A percentile compares a stretch with the other conserved stretches of the same genome.
Conservation (phyloP, 352 stramenopile genomes). For the Globisporangium spiculum region DNA sequence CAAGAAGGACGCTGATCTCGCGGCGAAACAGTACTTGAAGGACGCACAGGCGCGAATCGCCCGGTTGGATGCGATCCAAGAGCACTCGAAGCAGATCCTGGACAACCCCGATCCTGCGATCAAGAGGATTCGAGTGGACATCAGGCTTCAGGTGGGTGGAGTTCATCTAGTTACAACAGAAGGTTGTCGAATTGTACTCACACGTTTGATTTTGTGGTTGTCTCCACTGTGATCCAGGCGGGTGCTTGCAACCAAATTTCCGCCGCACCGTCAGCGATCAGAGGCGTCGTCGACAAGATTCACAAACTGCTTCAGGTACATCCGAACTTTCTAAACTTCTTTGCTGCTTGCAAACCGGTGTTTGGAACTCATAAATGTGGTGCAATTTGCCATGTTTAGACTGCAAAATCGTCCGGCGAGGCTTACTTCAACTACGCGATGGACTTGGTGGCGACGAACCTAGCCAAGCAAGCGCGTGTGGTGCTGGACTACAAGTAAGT, state of each 20-base stretch:
- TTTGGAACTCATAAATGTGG: neutral
- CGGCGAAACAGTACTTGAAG: conserved; percentile 40
- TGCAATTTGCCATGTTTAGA: conserved; percentile 24
- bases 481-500: conserved; percentile 75
- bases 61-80: conserved; percentile 50
- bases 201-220: neutral
- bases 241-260: conserved; percentile 84
- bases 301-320: conserved; percentile 53
- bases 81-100: conserved; percentile 42
- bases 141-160: conserved; percentile 48
- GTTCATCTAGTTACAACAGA: neutral
- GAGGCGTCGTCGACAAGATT: conserved; percentile 67
- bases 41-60: conserved; percentile 45
- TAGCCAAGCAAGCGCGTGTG: conserved; percentile 64
- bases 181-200: neutral
- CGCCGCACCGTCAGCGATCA: conserved; percentile 58
- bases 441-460: conserved; percentile 63
- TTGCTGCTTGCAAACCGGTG: neutral
- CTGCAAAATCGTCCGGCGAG: conserved; percentile 46
- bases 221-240: conserved; percentile 28
- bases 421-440: conserved; percentile 71
- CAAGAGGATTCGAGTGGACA: conserved; percentile 70
- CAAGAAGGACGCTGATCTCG: conserved; percentile 30
- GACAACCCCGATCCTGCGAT: conserved; percentile 41
- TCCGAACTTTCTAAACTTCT: neutral